Evolutionary conservation across 2,329 filamentous ascomycete species (phyloP), one percentile per base, ranked within the genome.

Genomic region (Neofusicoccum kwambonambiense): DNA sequence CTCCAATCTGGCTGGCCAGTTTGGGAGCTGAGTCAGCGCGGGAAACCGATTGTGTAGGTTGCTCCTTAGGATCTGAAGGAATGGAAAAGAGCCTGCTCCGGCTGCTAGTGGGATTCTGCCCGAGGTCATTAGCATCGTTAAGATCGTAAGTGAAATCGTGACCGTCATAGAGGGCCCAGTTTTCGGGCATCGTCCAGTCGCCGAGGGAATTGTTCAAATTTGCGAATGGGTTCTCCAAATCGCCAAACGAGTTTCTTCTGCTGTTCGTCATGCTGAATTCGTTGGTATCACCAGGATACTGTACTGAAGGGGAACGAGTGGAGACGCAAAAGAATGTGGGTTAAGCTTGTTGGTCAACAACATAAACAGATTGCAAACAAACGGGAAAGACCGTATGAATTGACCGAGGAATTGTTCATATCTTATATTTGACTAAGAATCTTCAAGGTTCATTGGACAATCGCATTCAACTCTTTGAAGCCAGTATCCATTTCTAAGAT

Each of bases 311-410:
- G 12, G n/a, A 54, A 57, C 12, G 19, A 17, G n/a, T 31, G 51
- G 8, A 41, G 13, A 52, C 45, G 27, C 19, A 47, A 54, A 42
- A 42, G 15, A 35, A 37, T 5, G 49, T 42, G 19, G 15, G n/a
- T 15, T 19, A 47, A 19, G 31, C 22, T 17, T 39, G 61, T 64
- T 56, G 61, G 41, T 54, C 61, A 64, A 56, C 49, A 64, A 64
- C 22, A 39, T 3, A 31, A 5, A 22, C 22, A 22, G 41, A 47
- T n/a, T 12, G 35, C 27, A 17, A 49, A 15, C 27, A 13, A 54
- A 35, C 8, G 49, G 22, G 22, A 49, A 54, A 35, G 8, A 17
- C 27, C 6, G 27, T 9, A 17, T 22, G 17, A 15, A 19, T 52
- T 9, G 17, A 12, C 37, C 6, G 27, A 4, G 39, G 34, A 35